Evolutionary conservation across 2,329 filamentous ascomycete genomes (phyloP).

Genomic region (Verticillium nonalfalfae): DNA sequence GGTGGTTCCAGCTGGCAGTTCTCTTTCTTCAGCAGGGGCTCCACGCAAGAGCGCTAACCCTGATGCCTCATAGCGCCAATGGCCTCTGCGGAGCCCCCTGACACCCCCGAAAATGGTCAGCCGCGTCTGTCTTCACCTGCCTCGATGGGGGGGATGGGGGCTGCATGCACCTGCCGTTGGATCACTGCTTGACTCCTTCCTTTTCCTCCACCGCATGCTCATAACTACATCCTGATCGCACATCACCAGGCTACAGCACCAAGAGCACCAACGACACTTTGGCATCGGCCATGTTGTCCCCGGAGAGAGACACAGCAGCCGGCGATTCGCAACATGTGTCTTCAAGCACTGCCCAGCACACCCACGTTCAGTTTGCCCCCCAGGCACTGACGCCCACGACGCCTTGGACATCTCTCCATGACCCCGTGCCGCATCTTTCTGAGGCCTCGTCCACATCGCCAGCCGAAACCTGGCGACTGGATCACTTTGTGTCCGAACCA

Average conservation of each 20-base stretch:
- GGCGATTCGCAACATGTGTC: not conserved
- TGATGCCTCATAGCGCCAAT: not conserved
- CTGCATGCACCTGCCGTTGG: too few relatives aligned
- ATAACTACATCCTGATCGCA: not conserved
- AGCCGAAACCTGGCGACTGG: conserved; percentile 21
- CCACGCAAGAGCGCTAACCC: not conserved
- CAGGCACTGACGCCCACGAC: not conserved
- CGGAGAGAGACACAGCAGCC: not conserved
- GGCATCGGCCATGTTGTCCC: not conserved
- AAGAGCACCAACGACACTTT: not conserved
- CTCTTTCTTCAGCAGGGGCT: not conserved
- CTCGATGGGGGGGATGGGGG: too few relatives aligned
- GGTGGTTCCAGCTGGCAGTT: not conserved
- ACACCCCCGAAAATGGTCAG: not conserved
- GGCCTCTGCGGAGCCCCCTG: not conserved
- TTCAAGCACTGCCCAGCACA: not conserved
- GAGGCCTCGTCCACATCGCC: conserved; percentile 15
- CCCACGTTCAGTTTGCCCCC: not conserved
- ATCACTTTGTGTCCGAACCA: conserved; percentile 30
- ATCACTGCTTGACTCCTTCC: too few relatives aligned
- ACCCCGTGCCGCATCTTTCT: conserved; percentile 7
- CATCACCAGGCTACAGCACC: not conserved
- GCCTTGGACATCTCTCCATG: not conserved
- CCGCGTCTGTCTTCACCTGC: too few relatives aligned
- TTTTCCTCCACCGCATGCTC: too few relatives aligned